phyloP scores from a whole-genome alignment of 768 basidiomycete genomes.

The Gymnopilus dilepis region DNA sequence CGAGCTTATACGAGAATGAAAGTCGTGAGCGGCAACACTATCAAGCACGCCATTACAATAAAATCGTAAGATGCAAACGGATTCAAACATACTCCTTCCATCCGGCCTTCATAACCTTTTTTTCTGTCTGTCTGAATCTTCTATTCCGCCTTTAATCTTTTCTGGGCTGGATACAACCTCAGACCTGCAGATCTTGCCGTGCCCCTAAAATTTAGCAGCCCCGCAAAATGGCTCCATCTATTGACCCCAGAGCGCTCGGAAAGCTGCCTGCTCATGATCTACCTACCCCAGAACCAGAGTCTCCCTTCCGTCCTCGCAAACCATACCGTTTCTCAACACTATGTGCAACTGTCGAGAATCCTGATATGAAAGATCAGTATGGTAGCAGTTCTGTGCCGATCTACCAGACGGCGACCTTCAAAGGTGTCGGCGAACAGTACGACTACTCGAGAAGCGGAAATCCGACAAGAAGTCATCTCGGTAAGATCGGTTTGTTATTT shows the following conservation, averaged over 20 bases:
- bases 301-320: conserved; percentile 67
- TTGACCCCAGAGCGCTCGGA: conserved; percentile 40
- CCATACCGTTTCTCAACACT: conserved; percentile 90
- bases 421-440: conserved; percentile 87
- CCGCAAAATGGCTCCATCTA: conserved; percentile 39
- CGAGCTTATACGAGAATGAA: conserved; percentile 20
- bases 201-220: conserved; percentile 4
- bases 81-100: conserved; percentile 10
- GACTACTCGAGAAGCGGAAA: conserved; percentile 97
- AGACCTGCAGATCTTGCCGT: not conserved
- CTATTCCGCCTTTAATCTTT: not conserved
- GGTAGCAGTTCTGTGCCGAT: conserved; percentile 95
- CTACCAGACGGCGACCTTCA: conserved; percentile 98
- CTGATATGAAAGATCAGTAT: conserved; percentile 92
- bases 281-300: conserved; percentile 84
- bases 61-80: conserved; percentile 9
- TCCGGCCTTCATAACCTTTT: conserved; percentile 6
- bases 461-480: conserved; percentile 93
- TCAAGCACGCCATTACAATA: conserved; percentile 37
- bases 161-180: not conserved
- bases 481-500: conserved; percentile 46
- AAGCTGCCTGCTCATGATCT: conserved; percentile 53
- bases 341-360: conserved; percentile 92
- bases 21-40: conserved; percentile 10
- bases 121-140: not conserved